Base-by-base conservation (phyloP, 176 grass and related monocot genomes). In the Calamus simplicifolius region DNA sequence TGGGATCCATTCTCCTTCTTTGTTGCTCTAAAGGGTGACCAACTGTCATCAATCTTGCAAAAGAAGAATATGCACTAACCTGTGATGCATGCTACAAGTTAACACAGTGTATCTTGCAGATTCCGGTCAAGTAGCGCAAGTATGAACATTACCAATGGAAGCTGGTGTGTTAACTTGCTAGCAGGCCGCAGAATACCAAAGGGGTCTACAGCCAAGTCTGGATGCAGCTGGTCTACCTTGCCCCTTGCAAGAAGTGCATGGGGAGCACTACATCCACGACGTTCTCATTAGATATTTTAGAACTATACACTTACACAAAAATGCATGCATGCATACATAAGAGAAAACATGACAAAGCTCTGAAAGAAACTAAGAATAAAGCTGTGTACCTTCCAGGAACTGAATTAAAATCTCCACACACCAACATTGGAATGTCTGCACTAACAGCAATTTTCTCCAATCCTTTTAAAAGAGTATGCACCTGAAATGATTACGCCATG, bases 361-460 rank as follows among this genome's bases (percentile, higher is more conserved):
- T 59, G 53, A 8, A 68, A 72, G 21, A 72, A 28, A 62, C 27
- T 51, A 66, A 67, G 62, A 58, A 61, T 67, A 48, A 10, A 29
- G 25, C 49, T 3, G 70, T 56, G 5, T 59, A 77, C 94, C 94
- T 99, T 69, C 88, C 94, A 67, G 94, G 94, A 63, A 67, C 67
- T 38, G 94, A 85, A 73, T 93, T 93, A 38, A 99, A 99, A 93
- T 99, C 88, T 51, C 94, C 94, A 89, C 94, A 99, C 38, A 99
- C 94, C 76, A 99, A 72, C 94, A 99, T 99, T 48, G 94, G 94
- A 93, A 99, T 99, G 66, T 93, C 94, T 19, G 94, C 94, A 83
- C 94, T 99, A 21, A 83, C 80, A 61, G 94, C 94, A 79, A 99
- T 99, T 66, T 99, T 99, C 74, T 99, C 94, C 70, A 99, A 73